These are phyloP conservation scores for Fomitiporia mediterranea DNA, from an alignment of 1,284 basidiomycete species.

Conservation along the genomic window DNA sequence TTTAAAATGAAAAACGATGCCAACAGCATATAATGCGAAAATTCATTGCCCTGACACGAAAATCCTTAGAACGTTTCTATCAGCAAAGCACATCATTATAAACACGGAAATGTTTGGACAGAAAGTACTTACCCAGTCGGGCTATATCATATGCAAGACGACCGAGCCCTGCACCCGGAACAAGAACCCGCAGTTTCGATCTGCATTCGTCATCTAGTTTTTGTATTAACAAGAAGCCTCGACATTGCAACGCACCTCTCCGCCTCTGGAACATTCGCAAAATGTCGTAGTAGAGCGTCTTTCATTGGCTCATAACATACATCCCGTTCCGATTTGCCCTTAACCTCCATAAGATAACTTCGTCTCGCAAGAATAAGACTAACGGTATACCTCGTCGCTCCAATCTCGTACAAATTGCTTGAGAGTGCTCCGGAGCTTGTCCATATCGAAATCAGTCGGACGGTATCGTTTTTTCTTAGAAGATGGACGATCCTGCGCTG, in stretches of 20 bases:
- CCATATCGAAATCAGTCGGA: constrained; percentile 70
- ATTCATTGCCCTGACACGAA: constrained; percentile 87
- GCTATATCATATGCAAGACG: constrained; percentile 85
- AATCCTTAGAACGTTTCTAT: constrained; percentile 53
- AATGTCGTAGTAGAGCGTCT: constrained; percentile 65
- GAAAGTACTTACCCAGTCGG: constrained; percentile 52
- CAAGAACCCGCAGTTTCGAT: constrained; percentile 64
- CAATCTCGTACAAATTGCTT: constrained; percentile 92
- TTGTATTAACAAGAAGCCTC: constrained; percentile 12
- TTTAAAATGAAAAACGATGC: constrained; percentile 81
- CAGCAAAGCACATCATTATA: background rate
- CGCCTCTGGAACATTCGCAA: constrained; percentile 46
- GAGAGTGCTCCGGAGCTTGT: constrained; percentile 84
- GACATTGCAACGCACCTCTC: constrained; percentile 40
- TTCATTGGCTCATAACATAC: constrained; percentile 77
- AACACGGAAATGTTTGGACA: background rate
- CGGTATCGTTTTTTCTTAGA: constrained; percentile 33
- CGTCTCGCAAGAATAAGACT: background rate
- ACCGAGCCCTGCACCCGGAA: constrained; percentile 85
- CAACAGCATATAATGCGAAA: constrained; percentile 90
- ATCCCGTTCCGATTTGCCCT: constrained; percentile 77
- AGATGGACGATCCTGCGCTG: constrained; percentile 23
- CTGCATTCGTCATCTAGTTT: constrained; percentile 32
- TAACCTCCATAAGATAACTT: background rate
- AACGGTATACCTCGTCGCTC: constrained; percentile 61